A percentile compares a stretch with the other conserved stretches of the same genome.
Conservation (phyloP, 805 yeast species). For the Wickerhamomyces alni region DNA sequence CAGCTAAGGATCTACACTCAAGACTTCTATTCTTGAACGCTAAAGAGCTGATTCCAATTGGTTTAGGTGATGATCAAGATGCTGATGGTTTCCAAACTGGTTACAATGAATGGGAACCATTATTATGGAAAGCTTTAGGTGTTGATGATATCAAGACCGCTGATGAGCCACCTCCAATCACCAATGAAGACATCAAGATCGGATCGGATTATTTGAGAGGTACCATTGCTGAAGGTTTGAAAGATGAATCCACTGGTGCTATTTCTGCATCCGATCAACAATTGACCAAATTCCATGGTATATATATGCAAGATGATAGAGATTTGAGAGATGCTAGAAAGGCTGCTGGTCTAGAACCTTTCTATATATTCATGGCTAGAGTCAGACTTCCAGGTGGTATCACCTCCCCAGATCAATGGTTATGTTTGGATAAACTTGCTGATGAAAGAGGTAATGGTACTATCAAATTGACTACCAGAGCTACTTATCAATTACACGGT, state of each 20-base stretch:
- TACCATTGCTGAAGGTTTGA: conserved; percentile 81
- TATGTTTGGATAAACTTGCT: conserved; percentile 75
- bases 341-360: conserved; percentile 90
- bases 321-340: conserved; percentile 91
- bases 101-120: conserved; percentile 81
- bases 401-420: conserved; percentile 85
- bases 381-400: conserved; percentile 92
- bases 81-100: conserved; percentile 94
- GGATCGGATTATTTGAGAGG: conserved; percentile 87
- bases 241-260: conserved; percentile 83
- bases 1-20: conserved; percentile 65
- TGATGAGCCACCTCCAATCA: conserved; percentile 87
- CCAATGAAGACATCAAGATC: conserved; percentile 93
- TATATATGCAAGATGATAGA: conserved; percentile 97
- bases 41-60: conserved; percentile 63
- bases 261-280: conserved; percentile 89
- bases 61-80: conserved; percentile 95
- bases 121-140: conserved; percentile 83
- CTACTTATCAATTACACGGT: conserved; percentile 95
- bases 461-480: conserved; percentile 90
- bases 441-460: conserved; percentile 87
- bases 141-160: conserved; percentile 76
- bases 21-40: conserved; percentile 70
- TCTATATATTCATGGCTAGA: conserved; percentile 95
- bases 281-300: conserved; percentile 95